Base-by-base conservation (phyloP, 2,329 filamentous ascomycete genomes). In the Chrysosporium queenslandicum region DNA sequence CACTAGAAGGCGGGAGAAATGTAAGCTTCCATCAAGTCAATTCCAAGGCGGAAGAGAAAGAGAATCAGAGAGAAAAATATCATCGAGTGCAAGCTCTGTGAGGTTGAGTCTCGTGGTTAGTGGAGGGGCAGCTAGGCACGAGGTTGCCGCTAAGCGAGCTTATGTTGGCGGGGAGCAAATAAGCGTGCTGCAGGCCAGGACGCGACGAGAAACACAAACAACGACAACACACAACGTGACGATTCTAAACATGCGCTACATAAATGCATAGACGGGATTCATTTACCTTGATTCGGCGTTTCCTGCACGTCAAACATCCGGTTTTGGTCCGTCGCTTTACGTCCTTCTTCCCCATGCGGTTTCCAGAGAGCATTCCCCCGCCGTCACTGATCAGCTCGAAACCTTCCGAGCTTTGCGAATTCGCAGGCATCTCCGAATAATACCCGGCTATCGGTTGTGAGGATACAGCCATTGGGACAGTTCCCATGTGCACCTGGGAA, bases 311-410 rank as follows among this genome's bases (percentile, higher is more conserved):
- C 61, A 81, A 65, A 68, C 83, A 87, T n/a, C 82, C 82, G 1
- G 82, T 86, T 70, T 86, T 86, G 53, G 84, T 87, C 64, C 84
- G 76, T 59, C 83, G 76, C 72, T 87, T 87, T 66, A 87, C 85
- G 69, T 87, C 83, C 70, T 85, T 82, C 68, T 75, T 75, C 20
- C 49, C 20, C 42, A 66, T 85, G 80, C 61, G 82, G 74, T 45
- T 78, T 55, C 80, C 78, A 20, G 78, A 78, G 66, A 83, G 74
- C 56, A 81, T 74, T 59, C 77, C 73, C 63, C 69, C 72, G n/a
- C 70, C 67, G 51, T 73, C 68, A 47, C 72, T 74, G 25, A 66
- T 75, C 58, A 69, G 74, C 70, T 67, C 73, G 66, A 64, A 79
- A 70, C 79, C 71, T 76, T 78, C 56, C 71, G 74, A 60, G 30